Conservation (phyloP, 179 eudicot species). For the Monotropa hypopitys region DNA sequence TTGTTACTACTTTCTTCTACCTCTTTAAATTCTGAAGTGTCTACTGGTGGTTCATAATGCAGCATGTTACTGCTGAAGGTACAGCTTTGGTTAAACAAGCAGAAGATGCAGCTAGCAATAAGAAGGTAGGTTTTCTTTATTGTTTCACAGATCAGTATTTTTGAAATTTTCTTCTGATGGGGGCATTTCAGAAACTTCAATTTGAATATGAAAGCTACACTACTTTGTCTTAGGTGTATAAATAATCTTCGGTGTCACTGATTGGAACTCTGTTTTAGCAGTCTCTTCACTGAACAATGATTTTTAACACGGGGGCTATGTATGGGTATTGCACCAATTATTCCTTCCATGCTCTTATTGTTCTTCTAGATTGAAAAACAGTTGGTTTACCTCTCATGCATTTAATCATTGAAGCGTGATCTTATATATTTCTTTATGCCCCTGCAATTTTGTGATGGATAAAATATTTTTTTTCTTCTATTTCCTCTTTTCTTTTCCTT, state of each 20-base stretch:
- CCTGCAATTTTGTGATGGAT: background rate
- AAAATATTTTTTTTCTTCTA: no score
- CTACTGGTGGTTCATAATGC: conserved; percentile 16
- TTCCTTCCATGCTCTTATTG: background rate
- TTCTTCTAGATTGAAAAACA: background rate
- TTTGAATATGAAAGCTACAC: background rate
- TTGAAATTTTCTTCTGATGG: no score
- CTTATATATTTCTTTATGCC: background rate
- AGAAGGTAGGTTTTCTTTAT: conserved; percentile 26
- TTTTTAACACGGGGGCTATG: background rate
- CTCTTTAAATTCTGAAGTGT: background rate
- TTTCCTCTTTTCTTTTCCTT: background rate
- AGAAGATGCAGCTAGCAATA: conserved; percentile 48
- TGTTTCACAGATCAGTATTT: background rate
- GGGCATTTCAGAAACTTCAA: no score
- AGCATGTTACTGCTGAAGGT: conserved; percentile 62
- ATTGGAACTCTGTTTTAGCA: background rate
- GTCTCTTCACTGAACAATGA: background rate
- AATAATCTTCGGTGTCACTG: background rate
- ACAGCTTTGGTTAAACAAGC: conserved; percentile 43
- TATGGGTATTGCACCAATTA: background rate
- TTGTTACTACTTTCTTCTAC: background rate
- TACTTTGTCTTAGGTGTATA: background rate
- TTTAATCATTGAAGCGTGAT: background rate
- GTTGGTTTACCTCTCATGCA: background rate